phyloP scores from a whole-genome alignment of 768 basidiomycete species.

The Collybiopsis confluens region DNA sequence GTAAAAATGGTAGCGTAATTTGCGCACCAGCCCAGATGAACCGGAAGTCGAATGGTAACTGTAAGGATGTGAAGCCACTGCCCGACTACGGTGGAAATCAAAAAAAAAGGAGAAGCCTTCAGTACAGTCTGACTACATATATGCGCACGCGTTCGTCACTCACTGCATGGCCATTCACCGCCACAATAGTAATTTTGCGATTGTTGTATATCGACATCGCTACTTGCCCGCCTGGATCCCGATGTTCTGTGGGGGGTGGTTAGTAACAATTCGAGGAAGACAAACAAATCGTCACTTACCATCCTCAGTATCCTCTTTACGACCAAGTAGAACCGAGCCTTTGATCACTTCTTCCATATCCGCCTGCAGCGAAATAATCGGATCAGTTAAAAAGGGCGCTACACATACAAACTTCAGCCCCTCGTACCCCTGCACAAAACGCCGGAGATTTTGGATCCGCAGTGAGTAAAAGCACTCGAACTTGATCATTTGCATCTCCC shows the following conservation, averaged over 20 bases:
- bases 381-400: too few relatives aligned
- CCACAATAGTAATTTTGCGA: slow-evolving; percentile 50
- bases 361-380: too few relatives aligned
- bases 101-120: too few relatives aligned
- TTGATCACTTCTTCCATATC: too few relatives aligned
- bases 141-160: slow-evolving; percentile 9
- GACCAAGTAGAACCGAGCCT: too few relatives aligned
- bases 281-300: neutral
- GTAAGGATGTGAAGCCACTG: slow-evolving; percentile 42
- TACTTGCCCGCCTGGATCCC: slow-evolving; percentile 45
- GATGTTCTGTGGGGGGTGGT: slow-evolving; percentile 19
- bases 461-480: slow-evolving; percentile 48
- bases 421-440: slow-evolving; percentile 54
- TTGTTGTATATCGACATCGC: slow-evolving; percentile 45
- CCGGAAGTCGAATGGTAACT: slow-evolving; percentile 49
- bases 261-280: neutral
- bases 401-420: slow-evolving; percentile 27
- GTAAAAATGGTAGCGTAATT: slow-evolving; percentile 44
- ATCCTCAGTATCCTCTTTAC: too few relatives aligned
- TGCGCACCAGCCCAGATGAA: slow-evolving; percentile 48
- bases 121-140: too few relatives aligned
- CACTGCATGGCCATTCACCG: slow-evolving; percentile 49
- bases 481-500: slow-evolving; percentile 47
- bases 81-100: slow-evolving; percentile 39
- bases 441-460: slow-evolving; percentile 47